These are phyloP conservation scores for Gossypium ekmanianum DNA, from an alignment of 345 rosid species.

Conservation along the genomic window DNA sequence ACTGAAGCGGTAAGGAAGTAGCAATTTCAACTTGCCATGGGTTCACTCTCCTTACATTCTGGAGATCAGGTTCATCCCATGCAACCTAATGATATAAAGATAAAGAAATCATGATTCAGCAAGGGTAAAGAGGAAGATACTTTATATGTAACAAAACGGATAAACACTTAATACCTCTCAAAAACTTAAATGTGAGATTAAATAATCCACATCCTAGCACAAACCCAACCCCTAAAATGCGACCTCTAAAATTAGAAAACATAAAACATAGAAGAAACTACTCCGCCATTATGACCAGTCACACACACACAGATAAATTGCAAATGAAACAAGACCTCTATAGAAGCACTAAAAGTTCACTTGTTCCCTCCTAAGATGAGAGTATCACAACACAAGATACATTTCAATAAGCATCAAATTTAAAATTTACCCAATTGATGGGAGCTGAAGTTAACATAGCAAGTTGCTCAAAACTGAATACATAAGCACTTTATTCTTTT, in stretches of 20 bases:
- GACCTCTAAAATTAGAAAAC: neutral
- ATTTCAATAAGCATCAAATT: neutral
- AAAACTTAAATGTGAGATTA: neutral
- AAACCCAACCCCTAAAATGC: slow-evolving; percentile 4
- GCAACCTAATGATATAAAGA: slow-evolving; percentile 42
- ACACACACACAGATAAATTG: neutral
- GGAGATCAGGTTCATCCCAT: slow-evolving; percentile 93
- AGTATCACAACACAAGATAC: neutral
- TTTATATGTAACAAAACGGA: slow-evolving; percentile 5
- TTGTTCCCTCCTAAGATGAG: neutral
- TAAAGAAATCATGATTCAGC: neutral
- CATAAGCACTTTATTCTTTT: neutral
- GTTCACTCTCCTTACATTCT: slow-evolving; percentile 61
- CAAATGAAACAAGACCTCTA: neutral
- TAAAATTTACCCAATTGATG: neutral
- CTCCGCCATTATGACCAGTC: neutral
- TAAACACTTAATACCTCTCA: slow-evolving; percentile 7
- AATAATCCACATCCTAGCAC: neutral
- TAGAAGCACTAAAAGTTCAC: neutral
- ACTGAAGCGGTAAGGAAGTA: slow-evolving; percentile 38
- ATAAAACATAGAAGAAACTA: neutral
- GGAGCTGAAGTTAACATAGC: neutral
- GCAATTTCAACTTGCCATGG: slow-evolving; percentile 83
- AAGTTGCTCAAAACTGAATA: neutral
- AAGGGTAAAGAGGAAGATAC: neutral